These are phyloP conservation scores for Gossypium herbaceum DNA, from an alignment of 345 rosid species.

Conservation along the genomic window DNA sequence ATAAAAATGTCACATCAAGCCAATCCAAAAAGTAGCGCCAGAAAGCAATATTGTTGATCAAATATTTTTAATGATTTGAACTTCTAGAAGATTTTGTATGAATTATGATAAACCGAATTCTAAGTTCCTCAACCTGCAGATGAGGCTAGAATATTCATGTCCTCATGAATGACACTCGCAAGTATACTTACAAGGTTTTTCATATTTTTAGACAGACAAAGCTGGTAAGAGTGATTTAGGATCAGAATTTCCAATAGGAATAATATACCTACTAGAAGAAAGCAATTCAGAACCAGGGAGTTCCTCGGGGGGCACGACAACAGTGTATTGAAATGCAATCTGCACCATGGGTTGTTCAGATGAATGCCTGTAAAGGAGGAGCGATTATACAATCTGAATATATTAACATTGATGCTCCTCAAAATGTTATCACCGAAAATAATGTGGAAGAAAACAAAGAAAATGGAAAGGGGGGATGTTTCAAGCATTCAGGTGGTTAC, in stretches of 20 bases:
- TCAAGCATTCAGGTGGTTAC: background rate
- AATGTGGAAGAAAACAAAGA: background rate
- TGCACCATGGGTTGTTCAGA: constrained; percentile 86
- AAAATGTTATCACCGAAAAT: background rate
- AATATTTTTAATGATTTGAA: constrained; percentile 5
- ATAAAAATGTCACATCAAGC: constrained; percentile 25
- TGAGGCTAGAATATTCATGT: background rate
- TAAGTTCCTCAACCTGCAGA: background rate
- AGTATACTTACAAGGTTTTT: background rate
- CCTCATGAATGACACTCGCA: background rate
- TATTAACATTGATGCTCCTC: background rate
- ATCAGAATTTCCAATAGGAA: constrained; percentile 7
- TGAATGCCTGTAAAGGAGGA: constrained; percentile 47
- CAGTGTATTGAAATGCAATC: constrained; percentile 93
- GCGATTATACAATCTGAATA: background rate
- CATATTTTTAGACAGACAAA: background rate
- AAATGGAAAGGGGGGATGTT: background rate
- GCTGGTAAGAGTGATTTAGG: background rate
- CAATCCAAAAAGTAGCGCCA: background rate
- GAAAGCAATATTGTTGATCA: background rate
- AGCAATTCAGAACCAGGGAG: constrained; percentile 45
- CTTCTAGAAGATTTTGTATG: background rate
- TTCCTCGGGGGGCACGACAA: constrained; percentile 80
- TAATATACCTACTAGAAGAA: constrained; percentile 61
- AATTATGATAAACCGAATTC: background rate